Conservation (phyloP, 441 rosid species). For the Raphanus hybrid region DNA sequence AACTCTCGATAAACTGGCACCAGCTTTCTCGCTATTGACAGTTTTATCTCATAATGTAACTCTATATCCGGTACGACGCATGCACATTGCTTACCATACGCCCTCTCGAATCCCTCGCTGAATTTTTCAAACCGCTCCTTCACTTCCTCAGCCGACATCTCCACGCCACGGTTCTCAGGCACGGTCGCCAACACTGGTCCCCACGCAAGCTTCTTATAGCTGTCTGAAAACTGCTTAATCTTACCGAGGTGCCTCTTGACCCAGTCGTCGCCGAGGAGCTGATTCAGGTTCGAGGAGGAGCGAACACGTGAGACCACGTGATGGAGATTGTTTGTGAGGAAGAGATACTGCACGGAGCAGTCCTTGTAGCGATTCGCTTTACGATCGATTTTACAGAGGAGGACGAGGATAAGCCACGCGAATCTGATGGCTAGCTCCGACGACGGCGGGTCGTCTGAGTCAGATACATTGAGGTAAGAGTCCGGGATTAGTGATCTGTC, state of each 20-base stretch:
- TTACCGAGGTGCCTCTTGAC: conserved; percentile 57
- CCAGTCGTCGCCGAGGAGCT: conserved; percentile 83
- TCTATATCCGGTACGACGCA: conserved; percentile 55
- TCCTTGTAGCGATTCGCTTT: conserved; percentile 72
- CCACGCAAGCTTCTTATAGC: conserved; percentile 75
- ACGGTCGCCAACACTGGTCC: conserved; percentile 49
- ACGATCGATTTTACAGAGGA: conserved; percentile 77
- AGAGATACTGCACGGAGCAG: conserved; percentile 60
- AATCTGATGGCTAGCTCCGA: conserved; percentile 50
- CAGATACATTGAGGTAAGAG: conserved; percentile 49
- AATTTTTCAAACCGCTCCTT: conserved; percentile 57
- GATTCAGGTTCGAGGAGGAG: conserved; percentile 68
- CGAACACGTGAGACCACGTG: conserved; percentile 58
- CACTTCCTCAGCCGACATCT: conserved; percentile 49
- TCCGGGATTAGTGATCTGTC: conserved; percentile 49
- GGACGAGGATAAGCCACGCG: conserved; percentile 66
- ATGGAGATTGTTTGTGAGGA: conserved; percentile 79
- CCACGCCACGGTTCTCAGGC: conserved; percentile 42
- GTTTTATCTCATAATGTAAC: conserved; percentile 63
- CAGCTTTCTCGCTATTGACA: conserved; percentile 54
- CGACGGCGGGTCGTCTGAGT: conserved; percentile 49
- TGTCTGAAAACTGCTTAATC: conserved; percentile 59
- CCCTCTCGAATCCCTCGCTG: conserved; percentile 58
- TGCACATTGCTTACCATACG: conserved; percentile 47
- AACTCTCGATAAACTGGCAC: conserved; percentile 58